Conservation (phyloP, 2,329 filamentous ascomycete species). For the Curvularia spicifera region DNA sequence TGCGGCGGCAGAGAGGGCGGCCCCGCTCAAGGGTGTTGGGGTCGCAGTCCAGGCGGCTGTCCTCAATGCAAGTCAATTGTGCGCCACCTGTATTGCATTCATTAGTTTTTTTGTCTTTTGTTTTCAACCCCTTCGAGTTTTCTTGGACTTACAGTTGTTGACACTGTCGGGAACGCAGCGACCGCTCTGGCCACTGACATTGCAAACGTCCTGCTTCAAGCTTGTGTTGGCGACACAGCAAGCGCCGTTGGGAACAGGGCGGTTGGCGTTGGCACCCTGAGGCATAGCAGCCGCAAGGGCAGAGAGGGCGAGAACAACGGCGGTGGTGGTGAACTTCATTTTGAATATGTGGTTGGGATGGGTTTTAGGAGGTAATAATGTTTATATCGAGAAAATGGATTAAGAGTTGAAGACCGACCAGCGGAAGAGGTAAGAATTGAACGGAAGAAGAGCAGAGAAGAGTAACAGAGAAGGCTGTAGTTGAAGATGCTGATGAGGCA, state of each 20-base stretch:
- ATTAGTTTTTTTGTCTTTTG: background rate
- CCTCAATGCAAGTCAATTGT: constrained; percentile 38
- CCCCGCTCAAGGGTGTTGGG: constrained; percentile 34
- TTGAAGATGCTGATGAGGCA: constrained; percentile 15
- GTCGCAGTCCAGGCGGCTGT: constrained; percentile 33
- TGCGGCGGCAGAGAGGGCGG: constrained; percentile 26
- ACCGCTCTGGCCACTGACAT: constrained; percentile 35
- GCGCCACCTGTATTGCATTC: constrained; percentile 24
- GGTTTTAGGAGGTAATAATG: background rate
- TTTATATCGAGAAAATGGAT: constrained; percentile 7
- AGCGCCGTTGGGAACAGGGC: constrained; percentile 33
- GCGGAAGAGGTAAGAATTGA: constrained; percentile 11
- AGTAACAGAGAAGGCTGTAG: constrained; percentile 8
- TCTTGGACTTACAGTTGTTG: constrained; percentile 31
- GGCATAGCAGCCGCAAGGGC: constrained; percentile 30
- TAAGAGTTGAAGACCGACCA: constrained; percentile 17
- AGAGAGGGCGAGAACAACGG: constrained; percentile 26
- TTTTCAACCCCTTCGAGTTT: background rate
- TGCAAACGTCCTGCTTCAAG: constrained; percentile 43
- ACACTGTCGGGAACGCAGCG: constrained; percentile 35
- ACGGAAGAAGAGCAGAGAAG: background rate
- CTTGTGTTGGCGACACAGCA: constrained; percentile 38
- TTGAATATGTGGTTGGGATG: constrained; percentile 9
- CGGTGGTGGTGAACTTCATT: constrained; percentile 35
- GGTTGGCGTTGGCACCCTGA: constrained; percentile 25